Evolutionary conservation across 768 basidiomycete genomes (phyloP), one percentile per base, ranked within the genome.

Genomic region (Boletus fagicola): DNA sequence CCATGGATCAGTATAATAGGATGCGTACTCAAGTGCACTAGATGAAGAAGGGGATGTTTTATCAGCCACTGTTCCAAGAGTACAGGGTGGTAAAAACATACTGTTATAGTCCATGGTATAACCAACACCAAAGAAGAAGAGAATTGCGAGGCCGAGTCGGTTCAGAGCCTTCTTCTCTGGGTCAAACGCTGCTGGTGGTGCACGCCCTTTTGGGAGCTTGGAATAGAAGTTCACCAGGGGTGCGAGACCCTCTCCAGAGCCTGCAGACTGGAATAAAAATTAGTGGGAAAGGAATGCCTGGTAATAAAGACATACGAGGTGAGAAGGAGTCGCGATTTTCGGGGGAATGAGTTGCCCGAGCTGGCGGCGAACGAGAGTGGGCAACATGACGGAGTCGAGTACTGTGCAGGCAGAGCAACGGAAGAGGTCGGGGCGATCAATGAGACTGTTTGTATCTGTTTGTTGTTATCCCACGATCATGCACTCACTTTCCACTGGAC

Each of bases 151-250:
- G 83, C 76, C 63, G 75, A 81, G 51, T 85, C 82, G 60, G 36
- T 55, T 69, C 43, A 69, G 0, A 40, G 92, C 94, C 73, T 92
- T 96, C 76, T 85, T 84, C 61, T 92, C 94, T 67, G 96, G 77
- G 22, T 93, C 91, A 53, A 75, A 75, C 52, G 80, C 77, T 20
- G 84, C 76, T 39, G 79, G 70, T 18, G 90, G 78, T 36, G 85
- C 83, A 40, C 84, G 78, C 46, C 95, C 95, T 74, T 98, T 98
- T 62, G 94, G 96, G 49, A 98, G 84, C 75, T 93, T 95, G 58
- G 91, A 94, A 80, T 98, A 98, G 77, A 97, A 98, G 64, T 92
- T 86, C 62, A 97, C 93, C 69, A 98, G 88, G 33, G 86, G 86
- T 56, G 82, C 78, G 52, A 96, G 88, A 60, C 90, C 85, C 44